Conservation (phyloP, 164 flowering plant genomes). For the Kalanchoe fedtschenkoi region DNA sequence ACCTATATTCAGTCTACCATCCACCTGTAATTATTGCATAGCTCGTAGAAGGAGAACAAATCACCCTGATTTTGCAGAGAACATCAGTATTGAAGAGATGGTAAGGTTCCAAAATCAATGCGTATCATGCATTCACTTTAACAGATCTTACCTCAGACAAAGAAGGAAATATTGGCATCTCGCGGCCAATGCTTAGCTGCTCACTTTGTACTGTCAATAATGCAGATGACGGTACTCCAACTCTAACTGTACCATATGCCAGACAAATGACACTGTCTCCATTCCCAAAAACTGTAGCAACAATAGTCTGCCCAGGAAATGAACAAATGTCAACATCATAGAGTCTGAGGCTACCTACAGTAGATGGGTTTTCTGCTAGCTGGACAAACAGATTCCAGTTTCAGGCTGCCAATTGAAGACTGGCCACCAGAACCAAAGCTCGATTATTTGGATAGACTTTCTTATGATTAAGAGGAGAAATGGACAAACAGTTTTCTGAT, state of each 20-base stretch:
- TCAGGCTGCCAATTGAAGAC: no score
- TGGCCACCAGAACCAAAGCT: no score
- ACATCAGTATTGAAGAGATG: slow-evolving; percentile 1
- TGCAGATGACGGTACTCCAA: slow-evolving; percentile 65
- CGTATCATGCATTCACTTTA: background rate
- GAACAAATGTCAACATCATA: background rate
- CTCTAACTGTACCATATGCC: slow-evolving; percentile 45
- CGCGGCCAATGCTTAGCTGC: slow-evolving; percentile 55
- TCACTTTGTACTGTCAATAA: slow-evolving; percentile 64
- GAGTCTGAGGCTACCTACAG: background rate
- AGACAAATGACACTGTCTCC: slow-evolving; percentile 46
- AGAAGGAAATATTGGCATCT: slow-evolving; percentile 63
- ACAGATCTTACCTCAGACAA: slow-evolving; percentile 43
- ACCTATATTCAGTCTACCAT: slow-evolving; percentile 51
- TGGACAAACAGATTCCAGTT: no score
- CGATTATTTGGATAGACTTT: no score
- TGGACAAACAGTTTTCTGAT: no score
- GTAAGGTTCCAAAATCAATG: background rate
- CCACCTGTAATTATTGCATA: slow-evolving; percentile 81
- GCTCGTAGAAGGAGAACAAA: slow-evolving; percentile 82
- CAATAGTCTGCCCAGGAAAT: slow-evolving; percentile 31
- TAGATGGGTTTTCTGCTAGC: no score
- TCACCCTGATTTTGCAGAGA: slow-evolving; percentile 41
- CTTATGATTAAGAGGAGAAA: no score
- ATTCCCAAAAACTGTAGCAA: slow-evolving; percentile 49